These are phyloP conservation scores for Penicillium thymicola DNA, from an alignment of 2,329 filamentous ascomycete genomes.

Conservation along the genomic window DNA sequence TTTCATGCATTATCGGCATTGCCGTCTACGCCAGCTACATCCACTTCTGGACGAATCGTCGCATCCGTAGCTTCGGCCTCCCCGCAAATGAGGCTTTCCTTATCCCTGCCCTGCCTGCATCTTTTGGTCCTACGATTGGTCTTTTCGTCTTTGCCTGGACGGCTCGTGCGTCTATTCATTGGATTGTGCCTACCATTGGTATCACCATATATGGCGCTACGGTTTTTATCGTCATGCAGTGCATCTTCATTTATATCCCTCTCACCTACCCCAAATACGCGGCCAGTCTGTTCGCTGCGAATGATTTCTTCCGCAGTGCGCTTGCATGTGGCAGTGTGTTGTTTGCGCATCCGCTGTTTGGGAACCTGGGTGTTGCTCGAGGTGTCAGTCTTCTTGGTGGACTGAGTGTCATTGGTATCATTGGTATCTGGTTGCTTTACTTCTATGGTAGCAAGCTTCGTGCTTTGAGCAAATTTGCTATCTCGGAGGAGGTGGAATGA, in stretches of 20 bases:
- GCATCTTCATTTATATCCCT: slow-evolving; percentile 41
- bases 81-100: slow-evolving; percentile 55
- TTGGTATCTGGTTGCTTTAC: slow-evolving; percentile 36
- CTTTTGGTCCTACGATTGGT: slow-evolving; percentile 56
- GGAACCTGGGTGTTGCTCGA: slow-evolving; percentile 32
- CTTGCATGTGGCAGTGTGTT: slow-evolving; percentile 28
- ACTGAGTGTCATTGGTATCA: slow-evolving; percentile 33
- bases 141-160: slow-evolving; percentile 52
- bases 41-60: slow-evolving; percentile 51
- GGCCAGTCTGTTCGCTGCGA: slow-evolving; percentile 37
- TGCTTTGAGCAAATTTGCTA: slow-evolving; percentile 32
- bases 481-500: slow-evolving; percentile 7
- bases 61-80: slow-evolving; percentile 50
- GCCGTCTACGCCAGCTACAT: slow-evolving; percentile 52
- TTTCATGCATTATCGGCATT: slow-evolving; percentile 55
- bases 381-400: slow-evolving; percentile 38
- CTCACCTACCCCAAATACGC: slow-evolving; percentile 34
- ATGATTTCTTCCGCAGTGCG: slow-evolving; percentile 33
- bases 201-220: slow-evolving; percentile 39
- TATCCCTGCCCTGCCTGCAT: slow-evolving; percentile 52
- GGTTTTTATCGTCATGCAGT: slow-evolving; percentile 44
- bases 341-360: slow-evolving; percentile 34
- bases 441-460: slow-evolving; percentile 31
- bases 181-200: slow-evolving; percentile 40
- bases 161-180: slow-evolving; percentile 30